Evolutionary conservation across 169 alveolate species (phyloP), one percentile per base, ranked within the genome.

Genomic region (Pseudocohnilembus persalinus): DNA sequence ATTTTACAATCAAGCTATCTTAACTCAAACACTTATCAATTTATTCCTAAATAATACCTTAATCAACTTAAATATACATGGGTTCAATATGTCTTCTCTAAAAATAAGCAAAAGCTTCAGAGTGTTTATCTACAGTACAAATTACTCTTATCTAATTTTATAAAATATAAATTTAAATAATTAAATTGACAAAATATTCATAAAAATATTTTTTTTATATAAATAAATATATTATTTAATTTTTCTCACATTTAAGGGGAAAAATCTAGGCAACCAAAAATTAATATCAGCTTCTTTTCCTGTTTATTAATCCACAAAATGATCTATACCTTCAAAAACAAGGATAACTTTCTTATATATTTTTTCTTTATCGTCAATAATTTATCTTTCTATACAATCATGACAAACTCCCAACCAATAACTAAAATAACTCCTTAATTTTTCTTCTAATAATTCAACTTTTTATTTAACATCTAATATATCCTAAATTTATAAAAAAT

Each of bases 381-480:
- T 31, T 76, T 83, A 49, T 33, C 81, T 88, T 81, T 91, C 90
- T 29, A 85, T 82, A 29, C 85, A 73, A 34, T 87, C 49, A 81
- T 87, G 79, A 31, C 93, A 91, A 25, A 88, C 63, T 33, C 88
- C 92, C 25, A 91, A 78, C 95, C 95, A 91, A 80, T 89, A 84
- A 30, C 89, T 49, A 73, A 91, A 91, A 76, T 88, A 88, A 78
- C 80, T 91, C 29, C 95, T 73, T 20, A 91, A 77, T 82, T 91
- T 88, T 74, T 91, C 95, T 77, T 91, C 95, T 16, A 91, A 74
- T 49, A 91, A 85, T 77, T 91, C 95, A 0, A 91, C 93, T 83
- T 91, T 85, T 33, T 88, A 65, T 29, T 85, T 77, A 24, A 91
- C 87, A 31, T 91, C 90, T n/a, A 82, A 83, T 20, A 77, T 83